A percentile compares a stretch with the other conserved stretches of the same genome.
Conservation (phyloP, 495 filamentous ascomycete species). For the Pyrenula aspistea region DNA sequence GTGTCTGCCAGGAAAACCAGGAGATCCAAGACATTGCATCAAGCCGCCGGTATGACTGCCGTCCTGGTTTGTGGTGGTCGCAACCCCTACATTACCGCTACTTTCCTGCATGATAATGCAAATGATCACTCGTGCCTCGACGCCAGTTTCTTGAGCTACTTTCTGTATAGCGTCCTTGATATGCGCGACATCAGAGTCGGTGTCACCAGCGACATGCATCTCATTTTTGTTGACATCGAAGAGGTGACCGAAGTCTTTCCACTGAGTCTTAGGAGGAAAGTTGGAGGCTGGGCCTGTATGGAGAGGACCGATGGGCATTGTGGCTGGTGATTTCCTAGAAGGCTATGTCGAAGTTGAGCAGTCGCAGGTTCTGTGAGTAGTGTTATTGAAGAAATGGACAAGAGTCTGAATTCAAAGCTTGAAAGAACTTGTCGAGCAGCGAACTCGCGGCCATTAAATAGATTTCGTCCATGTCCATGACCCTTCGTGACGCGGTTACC, state of each 20-base stretch:
- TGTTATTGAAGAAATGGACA: too few relatives aligned
- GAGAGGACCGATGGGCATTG: background rate
- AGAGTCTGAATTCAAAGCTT: too few relatives aligned
- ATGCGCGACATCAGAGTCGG: background rate
- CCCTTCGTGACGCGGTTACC: too few relatives aligned
- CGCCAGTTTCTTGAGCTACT: background rate
- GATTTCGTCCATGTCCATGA: too few relatives aligned
- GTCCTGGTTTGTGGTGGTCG: background rate
- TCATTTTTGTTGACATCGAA: background rate
- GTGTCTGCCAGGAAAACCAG: background rate
- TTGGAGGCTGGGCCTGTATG: background rate
- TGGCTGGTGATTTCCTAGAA: too few relatives aligned
- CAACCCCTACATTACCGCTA: background rate
- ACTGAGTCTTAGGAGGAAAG: background rate
- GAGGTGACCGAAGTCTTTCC: background rate
- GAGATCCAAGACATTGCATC: background rate
- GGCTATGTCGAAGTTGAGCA: too few relatives aligned
- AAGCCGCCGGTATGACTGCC: background rate
- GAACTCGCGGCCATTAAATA: too few relatives aligned
- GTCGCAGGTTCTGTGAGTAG: too few relatives aligned
- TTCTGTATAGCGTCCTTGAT: background rate
- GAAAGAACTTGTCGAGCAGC: too few relatives aligned
- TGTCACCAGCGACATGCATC: background rate
- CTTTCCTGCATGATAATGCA: background rate
- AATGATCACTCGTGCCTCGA: background rate